phyloP scores from a whole-genome alignment of 2,329 filamentous ascomycete genomes.

The Fusarium coicis region DNA sequence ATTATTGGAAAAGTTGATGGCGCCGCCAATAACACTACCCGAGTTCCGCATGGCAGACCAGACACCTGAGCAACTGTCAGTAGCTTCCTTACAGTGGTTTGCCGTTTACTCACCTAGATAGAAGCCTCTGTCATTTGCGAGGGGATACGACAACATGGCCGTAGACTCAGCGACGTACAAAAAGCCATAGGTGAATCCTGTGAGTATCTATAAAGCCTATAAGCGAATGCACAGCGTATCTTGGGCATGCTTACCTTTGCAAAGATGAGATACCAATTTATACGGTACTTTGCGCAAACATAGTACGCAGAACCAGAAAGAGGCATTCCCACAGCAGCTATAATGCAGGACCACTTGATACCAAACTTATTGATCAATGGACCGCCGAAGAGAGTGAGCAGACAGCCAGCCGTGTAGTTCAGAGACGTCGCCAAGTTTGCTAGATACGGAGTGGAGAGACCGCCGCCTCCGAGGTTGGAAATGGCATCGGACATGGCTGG shows the following conservation, averaged over 20 bases:
- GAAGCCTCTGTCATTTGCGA: neutral
- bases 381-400: neutral
- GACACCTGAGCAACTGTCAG: neutral
- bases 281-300: neutral
- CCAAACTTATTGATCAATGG: neutral
- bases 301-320: slow-evolving; percentile 1
- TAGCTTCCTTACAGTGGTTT: neutral
- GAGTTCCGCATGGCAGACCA: slow-evolving; percentile 7
- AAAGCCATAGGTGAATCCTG: neutral
- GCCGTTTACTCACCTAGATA: neutral
- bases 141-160: neutral
- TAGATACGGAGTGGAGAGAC: neutral
- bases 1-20: slow-evolving; percentile 1
- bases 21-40: neutral
- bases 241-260: neutral
- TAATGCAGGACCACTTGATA: slow-evolving; percentile 6
- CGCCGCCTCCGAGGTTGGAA: neutral
- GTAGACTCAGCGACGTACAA: neutral
- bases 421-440: neutral
- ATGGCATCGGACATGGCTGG: neutral
- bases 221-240: neutral
- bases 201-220: neutral
- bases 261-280: neutral
- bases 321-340: slow-evolving; percentile 1
- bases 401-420: neutral